phyloP scores from a whole-genome alignment of 116 monocot species.

The Papilionanthe hybrid region DNA sequence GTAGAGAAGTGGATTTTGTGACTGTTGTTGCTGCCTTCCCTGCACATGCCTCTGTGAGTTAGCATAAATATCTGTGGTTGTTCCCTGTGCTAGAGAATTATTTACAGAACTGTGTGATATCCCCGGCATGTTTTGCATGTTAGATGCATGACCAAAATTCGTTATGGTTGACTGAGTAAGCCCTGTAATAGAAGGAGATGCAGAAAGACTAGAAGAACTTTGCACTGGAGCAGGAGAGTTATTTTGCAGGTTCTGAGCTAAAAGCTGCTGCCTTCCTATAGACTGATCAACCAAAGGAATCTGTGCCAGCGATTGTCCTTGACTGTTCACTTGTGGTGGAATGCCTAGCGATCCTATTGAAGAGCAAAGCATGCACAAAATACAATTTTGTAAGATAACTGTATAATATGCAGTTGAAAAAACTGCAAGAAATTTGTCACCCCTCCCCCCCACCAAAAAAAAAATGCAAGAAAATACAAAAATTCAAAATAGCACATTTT shows the following conservation, averaged over 20 bases:
- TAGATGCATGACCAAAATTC: constrained; percentile 33
- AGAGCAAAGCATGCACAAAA: constrained; percentile 3
- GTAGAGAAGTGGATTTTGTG: constrained; percentile 48
- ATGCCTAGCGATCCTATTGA: constrained; percentile 29
- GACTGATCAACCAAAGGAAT: constrained; percentile 40
- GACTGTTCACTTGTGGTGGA: constrained; percentile 43
- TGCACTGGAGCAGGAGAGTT: constrained; percentile 36
- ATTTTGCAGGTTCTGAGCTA: constrained; percentile 47
- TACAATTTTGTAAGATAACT: neutral
- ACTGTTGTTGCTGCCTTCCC: constrained; percentile 43
- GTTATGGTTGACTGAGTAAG: constrained; percentile 36
- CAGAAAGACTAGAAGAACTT: constrained; percentile 32
- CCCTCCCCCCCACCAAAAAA: neutral
- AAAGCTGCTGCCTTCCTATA: constrained; percentile 24
- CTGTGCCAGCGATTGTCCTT: constrained; percentile 32
- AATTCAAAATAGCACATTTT: neutral
- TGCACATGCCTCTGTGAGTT: constrained; percentile 53
- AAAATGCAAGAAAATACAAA: neutral
- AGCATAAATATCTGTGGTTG: constrained; percentile 35
- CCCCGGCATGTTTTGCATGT: constrained; percentile 41
- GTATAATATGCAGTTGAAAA: neutral
- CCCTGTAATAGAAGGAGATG: constrained; percentile 39
- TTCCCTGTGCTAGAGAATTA: constrained; percentile 38
- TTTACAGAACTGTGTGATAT: constrained; percentile 40
- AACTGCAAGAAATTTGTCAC: neutral